Evolutionary conservation across 179 eudicot species (phyloP).

Genomic region (Silene vulgaris): DNA sequence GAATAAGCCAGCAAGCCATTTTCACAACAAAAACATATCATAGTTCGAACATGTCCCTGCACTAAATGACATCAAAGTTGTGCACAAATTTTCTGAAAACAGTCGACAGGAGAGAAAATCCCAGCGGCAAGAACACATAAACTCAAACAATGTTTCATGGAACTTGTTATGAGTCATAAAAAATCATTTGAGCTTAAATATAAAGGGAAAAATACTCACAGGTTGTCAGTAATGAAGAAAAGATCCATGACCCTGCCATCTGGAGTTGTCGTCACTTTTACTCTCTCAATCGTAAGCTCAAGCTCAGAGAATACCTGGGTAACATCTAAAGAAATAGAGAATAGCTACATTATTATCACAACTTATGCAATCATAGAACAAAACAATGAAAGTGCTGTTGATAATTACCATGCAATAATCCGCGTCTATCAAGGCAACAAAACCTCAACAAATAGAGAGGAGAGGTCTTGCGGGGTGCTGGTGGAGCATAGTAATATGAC

Average conservation of each 20-base stretch:
- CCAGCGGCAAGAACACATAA: not conserved
- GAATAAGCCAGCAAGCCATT: not conserved
- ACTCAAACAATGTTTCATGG: not conserved
- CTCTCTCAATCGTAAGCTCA: conserved; percentile 63
- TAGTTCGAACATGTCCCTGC: not conserved
- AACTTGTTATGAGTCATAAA: not conserved
- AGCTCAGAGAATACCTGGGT: conserved; percentile 65
- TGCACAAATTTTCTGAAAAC: not conserved
- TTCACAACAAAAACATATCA: not conserved
- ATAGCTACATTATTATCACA: conserved; percentile 9
- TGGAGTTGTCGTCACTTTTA: conserved; percentile 78
- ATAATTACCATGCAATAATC: conserved; percentile 59
- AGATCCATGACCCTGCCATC: conserved; percentile 75
- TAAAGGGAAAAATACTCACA: conserved; percentile 43
- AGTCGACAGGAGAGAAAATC: not conserved
- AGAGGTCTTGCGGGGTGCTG: conserved; percentile 41
- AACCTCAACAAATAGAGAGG: conserved; percentile 52
- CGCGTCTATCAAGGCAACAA: conserved; percentile 63
- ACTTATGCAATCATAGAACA: not conserved
- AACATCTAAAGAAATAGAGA: conserved; percentile 44
- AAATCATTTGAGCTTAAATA: not conserved
- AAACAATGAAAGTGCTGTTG: not conserved
- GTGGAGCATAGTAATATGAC: conserved; percentile 48
- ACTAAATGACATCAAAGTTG: not conserved
- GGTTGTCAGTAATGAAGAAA: conserved; percentile 70